A percentile compares a stretch with the other conserved stretches of the same genome.
phyloP scores from a whole-genome alignment of 2,329 filamentous ascomycete species.

The Lojkania enalia region DNA sequence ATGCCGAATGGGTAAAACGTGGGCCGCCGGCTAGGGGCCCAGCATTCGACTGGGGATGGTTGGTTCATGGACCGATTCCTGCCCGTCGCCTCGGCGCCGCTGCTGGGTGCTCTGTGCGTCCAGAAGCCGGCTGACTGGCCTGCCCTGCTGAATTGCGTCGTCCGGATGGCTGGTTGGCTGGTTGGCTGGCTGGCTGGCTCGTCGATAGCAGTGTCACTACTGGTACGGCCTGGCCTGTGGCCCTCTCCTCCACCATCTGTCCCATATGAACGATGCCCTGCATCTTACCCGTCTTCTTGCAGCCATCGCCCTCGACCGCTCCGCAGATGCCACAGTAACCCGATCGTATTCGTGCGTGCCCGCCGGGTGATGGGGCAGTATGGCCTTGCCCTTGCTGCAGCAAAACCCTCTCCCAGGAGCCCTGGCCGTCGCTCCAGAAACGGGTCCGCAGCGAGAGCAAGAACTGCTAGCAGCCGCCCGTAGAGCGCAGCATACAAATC shows the following conservation, averaged over 20 bases:
- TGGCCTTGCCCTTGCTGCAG: slow-evolving; percentile 40
- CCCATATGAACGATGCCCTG: slow-evolving; percentile 32
- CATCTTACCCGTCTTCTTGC: slow-evolving; percentile 25
- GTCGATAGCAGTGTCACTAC: slow-evolving; percentile 8
- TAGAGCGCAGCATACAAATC: slow-evolving; percentile 30
- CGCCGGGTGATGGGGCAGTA: slow-evolving; percentile 38
- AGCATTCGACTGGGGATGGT: background rate
- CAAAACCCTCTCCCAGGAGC: slow-evolving; percentile 32
- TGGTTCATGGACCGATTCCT: no score
- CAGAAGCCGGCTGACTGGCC: slow-evolving; percentile 19
- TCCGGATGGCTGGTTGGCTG: slow-evolving; percentile 12
- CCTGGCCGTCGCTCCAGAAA: slow-evolving; percentile 30
- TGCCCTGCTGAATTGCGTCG: slow-evolving; percentile 22
- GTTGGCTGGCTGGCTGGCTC: slow-evolving; percentile 10
- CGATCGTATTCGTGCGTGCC: slow-evolving; percentile 21
- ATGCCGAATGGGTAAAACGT: no score
- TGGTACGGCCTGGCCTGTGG: slow-evolving; percentile 26
- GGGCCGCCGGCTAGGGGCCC: background rate
- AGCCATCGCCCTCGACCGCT: slow-evolving; percentile 24
- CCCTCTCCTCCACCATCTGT: slow-evolving; percentile 19
- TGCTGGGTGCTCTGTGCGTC: background rate
- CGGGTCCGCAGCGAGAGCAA: slow-evolving; percentile 22
- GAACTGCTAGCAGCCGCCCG: slow-evolving; percentile 29
- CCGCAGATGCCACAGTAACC: slow-evolving; percentile 23
- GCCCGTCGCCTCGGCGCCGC: no score